Percentiles rank a stretch among this genome's conserved stretches.
phyloP scores from a whole-genome alignment of 1,139 yeast genomes.

The Debaryomyces fabryi region DNA sequence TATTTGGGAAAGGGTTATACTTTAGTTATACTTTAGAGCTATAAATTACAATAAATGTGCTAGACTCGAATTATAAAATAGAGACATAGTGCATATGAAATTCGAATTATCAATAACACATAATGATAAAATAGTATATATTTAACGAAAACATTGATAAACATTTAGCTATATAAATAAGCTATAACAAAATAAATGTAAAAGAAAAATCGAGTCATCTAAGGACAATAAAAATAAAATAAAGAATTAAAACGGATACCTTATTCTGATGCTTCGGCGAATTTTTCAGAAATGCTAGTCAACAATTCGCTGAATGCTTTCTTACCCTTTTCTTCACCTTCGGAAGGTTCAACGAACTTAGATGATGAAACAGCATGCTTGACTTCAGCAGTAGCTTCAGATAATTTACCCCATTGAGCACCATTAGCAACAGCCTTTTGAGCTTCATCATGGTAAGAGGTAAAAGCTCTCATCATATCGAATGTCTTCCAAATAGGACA shows the following conservation, averaged over 20 bases:
- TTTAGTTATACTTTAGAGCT: too few species aligned
- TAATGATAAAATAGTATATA: not conserved
- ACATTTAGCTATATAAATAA: not conserved
- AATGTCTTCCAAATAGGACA: slow-evolving; percentile 99
- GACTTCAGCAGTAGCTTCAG: slow-evolving; percentile 86
- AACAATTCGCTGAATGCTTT: slow-evolving; percentile 78
- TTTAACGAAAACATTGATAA: slow-evolving; percentile 3
- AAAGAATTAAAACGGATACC: slow-evolving; percentile 13
- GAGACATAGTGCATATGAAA: not conserved
- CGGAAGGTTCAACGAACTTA: slow-evolving; percentile 93
- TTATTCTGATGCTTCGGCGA: slow-evolving; percentile 94
- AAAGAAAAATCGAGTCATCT: not conserved
- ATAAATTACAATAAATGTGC: too few species aligned
- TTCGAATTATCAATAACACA: not conserved
- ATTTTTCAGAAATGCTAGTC: slow-evolving; percentile 79
- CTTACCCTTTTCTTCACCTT: slow-evolving; percentile 78
- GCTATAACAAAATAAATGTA: slow-evolving; percentile 5
- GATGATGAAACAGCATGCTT: slow-evolving; percentile 93
- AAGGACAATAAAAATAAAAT: slow-evolving; percentile 4
- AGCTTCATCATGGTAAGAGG: slow-evolving; percentile 92
- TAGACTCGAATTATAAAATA: too few species aligned
- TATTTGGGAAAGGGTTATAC: not conserved
- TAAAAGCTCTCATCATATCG: slow-evolving; percentile 96
- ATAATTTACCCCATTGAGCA: slow-evolving; percentile 88
- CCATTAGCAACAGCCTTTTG: slow-evolving; percentile 96